These are phyloP conservation scores for Alternaria gansuensis DNA, from an alignment of 2,329 filamentous ascomycete species.

Conservation along the genomic window DNA sequence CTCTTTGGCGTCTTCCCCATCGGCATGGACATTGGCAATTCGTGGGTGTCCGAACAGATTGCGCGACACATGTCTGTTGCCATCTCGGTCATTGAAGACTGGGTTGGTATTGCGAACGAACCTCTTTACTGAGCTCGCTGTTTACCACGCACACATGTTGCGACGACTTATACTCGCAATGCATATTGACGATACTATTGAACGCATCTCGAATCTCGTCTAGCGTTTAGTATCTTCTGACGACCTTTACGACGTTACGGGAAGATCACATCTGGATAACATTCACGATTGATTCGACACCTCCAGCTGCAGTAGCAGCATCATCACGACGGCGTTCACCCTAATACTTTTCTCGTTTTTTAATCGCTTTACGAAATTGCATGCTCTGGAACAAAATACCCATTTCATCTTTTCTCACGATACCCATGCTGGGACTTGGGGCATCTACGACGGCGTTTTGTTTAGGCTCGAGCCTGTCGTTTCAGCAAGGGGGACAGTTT, in stretches of 20 bases:
- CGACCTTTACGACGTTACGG: neutral
- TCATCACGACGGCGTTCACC: neutral
- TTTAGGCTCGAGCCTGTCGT: slow-evolving; percentile 4
- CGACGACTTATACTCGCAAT: neutral
- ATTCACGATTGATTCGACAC: neutral
- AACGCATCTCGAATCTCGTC: neutral
- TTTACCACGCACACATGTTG: neutral
- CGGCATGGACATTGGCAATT: slow-evolving; percentile 30
- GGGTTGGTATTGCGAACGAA: slow-evolving; percentile 21
- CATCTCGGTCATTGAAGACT: slow-evolving; percentile 24
- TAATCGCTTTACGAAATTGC: slow-evolving; percentile 4
- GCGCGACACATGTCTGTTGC: slow-evolving; percentile 19
- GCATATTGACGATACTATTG: neutral
- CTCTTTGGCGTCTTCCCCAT: slow-evolving; percentile 29
- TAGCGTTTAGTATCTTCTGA: neutral
- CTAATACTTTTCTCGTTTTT: slow-evolving; percentile 2
- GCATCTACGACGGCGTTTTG: slow-evolving; percentile 11
- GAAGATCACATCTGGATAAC: neutral
- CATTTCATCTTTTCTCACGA: neutral
- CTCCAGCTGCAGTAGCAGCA: neutral
- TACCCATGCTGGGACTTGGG: slow-evolving; percentile 1
- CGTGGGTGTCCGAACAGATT: slow-evolving; percentile 22
- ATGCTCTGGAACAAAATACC: neutral
- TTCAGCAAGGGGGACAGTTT: neutral
- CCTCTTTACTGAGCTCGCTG: slow-evolving; percentile 24